Evolutionary conservation across 371 early-diverging fungal species (phyloP), one percentile per base, ranked within the genome.

Genomic region (Mucor ambiguus): DNA sequence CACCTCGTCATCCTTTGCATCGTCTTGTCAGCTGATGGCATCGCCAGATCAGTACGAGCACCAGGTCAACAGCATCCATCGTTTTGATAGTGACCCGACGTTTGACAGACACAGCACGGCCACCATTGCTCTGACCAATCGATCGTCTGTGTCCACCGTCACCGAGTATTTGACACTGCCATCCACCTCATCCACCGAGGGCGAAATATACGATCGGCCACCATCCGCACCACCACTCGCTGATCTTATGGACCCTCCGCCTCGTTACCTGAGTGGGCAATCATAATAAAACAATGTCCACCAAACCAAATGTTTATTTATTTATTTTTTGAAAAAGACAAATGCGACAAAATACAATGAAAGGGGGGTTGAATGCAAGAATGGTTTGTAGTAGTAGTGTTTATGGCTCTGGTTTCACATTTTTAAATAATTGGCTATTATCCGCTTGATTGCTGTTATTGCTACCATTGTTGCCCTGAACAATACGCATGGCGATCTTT

Each of bases 401-500:
- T 20, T 43, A 60, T 28, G 61, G 14, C 32, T 60, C 61, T 30
- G 61, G 12, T 12, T 60, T 60, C 6, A 48, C 24, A 20, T 56
- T 18, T 10, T 33, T 32, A 30, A 33, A 55, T 5, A 29, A 32
- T 22, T 32, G 56, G 16, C 33, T n/a, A 9, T 9, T 18, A 4
- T 9, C 20, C 2, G 5, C 6, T 7, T 24, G 24, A n/a, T 18
- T 35, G 37, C 2, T 33, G 30, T 44, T 44, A 32, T 22, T 38
- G 37, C 28, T 66, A 28, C 37, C 52, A 26, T 29, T 58, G 22
- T 64, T 71, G 16, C 87, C 90, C 67, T 82, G 78, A 58, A 93
- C 89, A 72, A 93, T 90, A 12, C 89, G 81, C 86, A 91, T 85
- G 24, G 92, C 95, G 73, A 89, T 88, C 48, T 87, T 84, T 30